Evolutionary conservation across 345 rosid genomes (phyloP).

Genomic region (Salix suchowensis): DNA sequence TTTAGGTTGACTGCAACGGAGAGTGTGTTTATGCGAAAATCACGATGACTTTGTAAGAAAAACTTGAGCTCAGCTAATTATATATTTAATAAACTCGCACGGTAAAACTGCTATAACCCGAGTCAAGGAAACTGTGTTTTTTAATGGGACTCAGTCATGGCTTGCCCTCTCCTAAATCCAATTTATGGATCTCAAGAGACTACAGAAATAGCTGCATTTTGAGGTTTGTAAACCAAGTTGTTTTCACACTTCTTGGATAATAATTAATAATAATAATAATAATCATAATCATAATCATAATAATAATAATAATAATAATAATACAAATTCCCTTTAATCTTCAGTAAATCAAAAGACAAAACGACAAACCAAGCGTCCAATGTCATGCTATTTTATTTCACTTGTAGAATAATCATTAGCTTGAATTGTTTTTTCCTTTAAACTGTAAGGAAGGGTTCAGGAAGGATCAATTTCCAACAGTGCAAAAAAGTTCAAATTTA

Average conservation of each 20-base stretch:
- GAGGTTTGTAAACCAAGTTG: conserved; percentile 24
- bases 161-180: conserved; percentile 26
- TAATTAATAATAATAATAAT: background rate
- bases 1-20: conserved; percentile 23
- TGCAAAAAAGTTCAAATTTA: conserved; percentile 22
- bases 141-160: conserved; percentile 2
- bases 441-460: background rate
- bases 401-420: background rate
- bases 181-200: conserved; percentile 31
- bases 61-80: background rate
- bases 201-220: conserved; percentile 12
- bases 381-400: conserved; percentile 13
- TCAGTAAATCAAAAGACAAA: conserved; percentile 25
- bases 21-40: conserved; percentile 20
- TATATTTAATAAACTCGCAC: no score
- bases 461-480: conserved; percentile 26
- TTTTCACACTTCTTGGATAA: conserved; percentile 12
- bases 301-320: no score
- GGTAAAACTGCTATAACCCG: background rate
- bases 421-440: conserved; percentile 24
- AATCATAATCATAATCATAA: background rate
- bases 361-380: conserved; percentile 45
- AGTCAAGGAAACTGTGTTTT: conserved; percentile 8
- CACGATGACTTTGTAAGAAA: conserved; percentile 13
- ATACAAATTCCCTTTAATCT: conserved; percentile 1